Base-by-base conservation (phyloP, 192 early-diverging fungal genomes). In the Phlyctochytrium arcticum region DNA sequence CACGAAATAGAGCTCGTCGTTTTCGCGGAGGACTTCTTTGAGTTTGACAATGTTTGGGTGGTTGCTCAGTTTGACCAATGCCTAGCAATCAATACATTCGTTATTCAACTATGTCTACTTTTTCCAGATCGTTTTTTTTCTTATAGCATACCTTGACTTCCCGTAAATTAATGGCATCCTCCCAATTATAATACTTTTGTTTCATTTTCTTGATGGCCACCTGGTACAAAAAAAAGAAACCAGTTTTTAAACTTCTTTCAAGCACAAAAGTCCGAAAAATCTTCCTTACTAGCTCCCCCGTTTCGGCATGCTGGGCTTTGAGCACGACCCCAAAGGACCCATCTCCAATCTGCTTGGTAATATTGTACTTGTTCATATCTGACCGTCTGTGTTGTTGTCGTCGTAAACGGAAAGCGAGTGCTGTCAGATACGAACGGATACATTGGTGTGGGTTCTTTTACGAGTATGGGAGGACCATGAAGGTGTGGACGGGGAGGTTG, bases 191-290 rank as follows among this genome's bases (percentile, higher is more conserved):
- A 62, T 83, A 90, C 39, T 88, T 90, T 68, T 90, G 86, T 59
- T 94, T 94, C 91, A 94, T 93, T 37, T 80, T 83, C 71, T 94
- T 94, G 60, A 94, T 87, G 7, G 92, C 92, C 5, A 94, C 91
- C 91, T 93, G 67, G 21, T 30, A 21, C 17, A 17, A 23, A 34
- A 36, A 23, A 30, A 26, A 19, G 37, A 42, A n/a, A 42, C 8
- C 37, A 42, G 21, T 44, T 19, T 1, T 12, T 19, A n/a, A 2
- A 44, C 21, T 0, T 44, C 39, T 12, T 44, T 19, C 39, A 44
- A 19, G 21, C 21, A 19, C 39, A 44, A 60, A 36, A 35, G 17
- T 8, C 15, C 9, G 55, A 27, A 57, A 34, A 5, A 24, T 68
- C n/a, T n/a, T n/a, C n/a, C 80, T 31, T 77, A 93, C 91, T 73